Evolutionary conservation across 805 yeast species (phyloP), one percentile per base, ranked within the genome.

Genomic region (Suhomyces xylopsoci): DNA sequence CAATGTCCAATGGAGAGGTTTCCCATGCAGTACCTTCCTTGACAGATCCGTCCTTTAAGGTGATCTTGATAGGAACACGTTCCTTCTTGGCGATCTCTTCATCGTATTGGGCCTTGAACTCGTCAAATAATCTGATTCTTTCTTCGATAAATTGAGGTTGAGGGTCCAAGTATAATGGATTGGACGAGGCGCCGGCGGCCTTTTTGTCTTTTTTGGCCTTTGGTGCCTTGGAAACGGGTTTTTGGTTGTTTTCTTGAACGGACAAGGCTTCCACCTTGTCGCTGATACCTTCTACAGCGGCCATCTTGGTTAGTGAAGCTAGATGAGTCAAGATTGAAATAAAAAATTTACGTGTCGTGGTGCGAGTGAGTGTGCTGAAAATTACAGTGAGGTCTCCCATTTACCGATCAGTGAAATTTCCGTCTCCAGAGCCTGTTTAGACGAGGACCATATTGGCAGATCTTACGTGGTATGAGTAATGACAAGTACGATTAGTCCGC

Each of bases 1-100:
- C 97, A 58, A 93, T 88, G 49, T 84, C 87, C 71, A 89, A 71
- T 45, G 99, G 99, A 25, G 91, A 77, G 48, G 98, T 91, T 70
- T 92, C 97, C 85, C 86, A 94, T 4, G 96, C 77, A 25, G 81
- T 81, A 56, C 90, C 99, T 60, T 81, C 86, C 69, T 87, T 85
- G 53, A 81, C 73, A 36, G 88, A 71, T 49, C 97, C 98, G 62
- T 93, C 97, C 67, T 87, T 89, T 70, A 93, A 79, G 50, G 96
- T 88, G 68, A 94, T 81, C 60, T 81, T 81, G 69, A 94, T 85
- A 45, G 90, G 80, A 24, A 50, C 55, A 56, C 82, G 73, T 55
- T 76, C 82, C 76, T 81, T 79, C 22, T 81, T 70, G 19, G 91
- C 88, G 49, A 86, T 73, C 57, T 81, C 83, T 5, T 82, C 92